phyloP scores from a whole-genome alignment of 2,329 filamentous ascomycete genomes.

The Phaeosphaeriaceae sp. region DNA sequence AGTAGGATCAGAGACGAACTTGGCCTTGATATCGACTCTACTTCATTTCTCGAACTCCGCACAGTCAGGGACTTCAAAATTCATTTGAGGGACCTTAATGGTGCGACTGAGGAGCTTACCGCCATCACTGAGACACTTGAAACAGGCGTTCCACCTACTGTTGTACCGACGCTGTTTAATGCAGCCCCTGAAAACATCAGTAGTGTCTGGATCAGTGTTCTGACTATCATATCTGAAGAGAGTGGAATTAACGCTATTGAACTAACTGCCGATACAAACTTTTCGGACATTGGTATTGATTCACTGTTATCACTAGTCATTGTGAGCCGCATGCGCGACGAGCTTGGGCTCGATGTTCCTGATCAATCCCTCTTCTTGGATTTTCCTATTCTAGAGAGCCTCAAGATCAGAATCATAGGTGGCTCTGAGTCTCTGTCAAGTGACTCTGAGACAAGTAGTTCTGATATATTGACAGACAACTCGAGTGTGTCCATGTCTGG shows the following conservation, averaged over 20 bases:
- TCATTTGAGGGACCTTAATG: not conserved
- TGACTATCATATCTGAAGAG: constrained; percentile 11
- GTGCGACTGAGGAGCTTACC: not conserved
- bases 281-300: constrained; percentile 40
- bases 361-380: constrained; percentile 36
- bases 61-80: not conserved
- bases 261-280: constrained; percentile 12
- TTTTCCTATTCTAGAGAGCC: constrained; percentile 60
- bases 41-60: not conserved
- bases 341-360: constrained; percentile 30
- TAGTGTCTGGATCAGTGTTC: constrained; percentile 30
- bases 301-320: constrained; percentile 36
- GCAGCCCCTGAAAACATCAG: constrained; percentile 25
- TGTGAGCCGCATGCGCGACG: constrained; percentile 15
- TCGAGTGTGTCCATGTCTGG: constrained; percentile 42
- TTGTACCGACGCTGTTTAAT: not conserved
- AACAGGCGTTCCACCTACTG: not conserved
- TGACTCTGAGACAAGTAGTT: constrained; percentile 36
- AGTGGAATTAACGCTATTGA: constrained; percentile 4
- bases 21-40: constrained; percentile 17
- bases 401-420: not conserved
- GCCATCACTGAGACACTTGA: not conserved
- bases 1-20: constrained; percentile 31
- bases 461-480: constrained; percentile 47
- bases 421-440: not conserved